Evolutionary conservation across 2,329 filamentous ascomycete genomes (phyloP).

Genomic region (Ophiostoma tasmaniense): DNA sequence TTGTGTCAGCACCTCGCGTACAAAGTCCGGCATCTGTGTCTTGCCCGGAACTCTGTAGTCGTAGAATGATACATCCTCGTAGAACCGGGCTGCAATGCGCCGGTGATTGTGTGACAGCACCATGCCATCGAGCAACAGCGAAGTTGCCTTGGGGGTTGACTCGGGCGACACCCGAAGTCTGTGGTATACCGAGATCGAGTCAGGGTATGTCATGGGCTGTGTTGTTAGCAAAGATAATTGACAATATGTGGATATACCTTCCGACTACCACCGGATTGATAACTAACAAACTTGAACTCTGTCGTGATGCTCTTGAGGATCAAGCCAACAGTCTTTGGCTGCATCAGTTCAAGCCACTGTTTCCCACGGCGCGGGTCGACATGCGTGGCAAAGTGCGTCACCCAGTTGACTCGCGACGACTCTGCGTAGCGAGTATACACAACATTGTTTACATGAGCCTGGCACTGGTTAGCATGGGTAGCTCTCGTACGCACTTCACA

Average conservation of each 20-base stretch:
- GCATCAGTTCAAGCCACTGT: conserved; percentile 63
- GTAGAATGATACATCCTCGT: conserved; percentile 73
- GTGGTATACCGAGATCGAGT: conserved; percentile 75
- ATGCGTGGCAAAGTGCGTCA: conserved; percentile 56
- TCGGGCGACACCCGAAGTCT: conserved; percentile 53
- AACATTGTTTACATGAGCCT: conserved; percentile 72
- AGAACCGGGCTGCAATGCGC: conserved; percentile 62
- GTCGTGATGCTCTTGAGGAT: conserved; percentile 73
- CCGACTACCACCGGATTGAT: no score
- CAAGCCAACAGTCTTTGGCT: conserved; percentile 57
- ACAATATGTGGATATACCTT: neutral
- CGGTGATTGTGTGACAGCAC: conserved; percentile 69
- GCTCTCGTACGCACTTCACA: neutral
- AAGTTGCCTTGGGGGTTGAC: conserved; percentile 34
- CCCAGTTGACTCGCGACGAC: conserved; percentile 70
- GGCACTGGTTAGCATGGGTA: neutral
- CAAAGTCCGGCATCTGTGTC: conserved; percentile 34
- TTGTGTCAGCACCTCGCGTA: conserved; percentile 31
- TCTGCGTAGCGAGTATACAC: conserved; percentile 79
- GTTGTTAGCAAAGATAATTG: neutral
- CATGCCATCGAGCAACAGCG: conserved; percentile 52
- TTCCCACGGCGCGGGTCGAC: conserved; percentile 52
- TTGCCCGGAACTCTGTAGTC: conserved; percentile 42
- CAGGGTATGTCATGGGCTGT: conserved; percentile 75
- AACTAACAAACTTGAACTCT: conserved; percentile 77